Conservation (phyloP, 805 yeast species). For the Osmozyma mogii region DNA sequence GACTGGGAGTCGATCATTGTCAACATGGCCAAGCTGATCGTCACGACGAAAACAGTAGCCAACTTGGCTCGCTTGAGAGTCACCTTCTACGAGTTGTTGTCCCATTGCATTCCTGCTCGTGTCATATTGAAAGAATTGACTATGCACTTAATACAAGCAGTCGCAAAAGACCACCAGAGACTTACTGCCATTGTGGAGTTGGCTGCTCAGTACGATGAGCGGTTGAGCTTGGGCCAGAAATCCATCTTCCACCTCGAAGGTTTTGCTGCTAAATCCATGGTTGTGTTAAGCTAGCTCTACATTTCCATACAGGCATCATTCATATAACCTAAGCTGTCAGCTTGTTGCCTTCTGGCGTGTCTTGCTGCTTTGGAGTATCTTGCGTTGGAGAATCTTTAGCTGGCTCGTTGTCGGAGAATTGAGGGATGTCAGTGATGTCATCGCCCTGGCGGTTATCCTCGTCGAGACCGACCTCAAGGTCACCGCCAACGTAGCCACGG, state of each 20-base stretch:
- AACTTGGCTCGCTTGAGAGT: conserved; percentile 54
- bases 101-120: conserved; percentile 91
- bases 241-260: conserved; percentile 95
- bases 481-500: too few species aligned
- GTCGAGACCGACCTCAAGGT: too few species aligned
- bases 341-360: too few species aligned
- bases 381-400: too few species aligned
- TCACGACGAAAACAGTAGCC: conserved; percentile 57
- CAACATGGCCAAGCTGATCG: conserved; percentile 53
- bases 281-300: too few species aligned
- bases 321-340: too few species aligned
- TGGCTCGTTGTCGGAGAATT: too few species aligned
- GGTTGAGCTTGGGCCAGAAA: conserved; percentile 78
- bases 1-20: conserved; percentile 88
- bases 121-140: conserved; percentile 57
- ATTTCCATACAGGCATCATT: too few species aligned
- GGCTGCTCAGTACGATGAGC: conserved; percentile 71
- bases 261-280: conserved; percentile 83
- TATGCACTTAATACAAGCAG: conserved; percentile 34
- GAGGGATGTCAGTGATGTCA: too few species aligned
- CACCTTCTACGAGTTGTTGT: conserved; percentile 69
- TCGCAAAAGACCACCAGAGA: conserved; percentile 16
- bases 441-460: too few species aligned
- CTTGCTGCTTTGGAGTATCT: too few species aligned
- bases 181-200: conserved; percentile 46